Evolutionary conservation across 2,329 filamentous ascomycete genomes (phyloP).

Genomic region (Ascochyta clinopodiicola): DNA sequence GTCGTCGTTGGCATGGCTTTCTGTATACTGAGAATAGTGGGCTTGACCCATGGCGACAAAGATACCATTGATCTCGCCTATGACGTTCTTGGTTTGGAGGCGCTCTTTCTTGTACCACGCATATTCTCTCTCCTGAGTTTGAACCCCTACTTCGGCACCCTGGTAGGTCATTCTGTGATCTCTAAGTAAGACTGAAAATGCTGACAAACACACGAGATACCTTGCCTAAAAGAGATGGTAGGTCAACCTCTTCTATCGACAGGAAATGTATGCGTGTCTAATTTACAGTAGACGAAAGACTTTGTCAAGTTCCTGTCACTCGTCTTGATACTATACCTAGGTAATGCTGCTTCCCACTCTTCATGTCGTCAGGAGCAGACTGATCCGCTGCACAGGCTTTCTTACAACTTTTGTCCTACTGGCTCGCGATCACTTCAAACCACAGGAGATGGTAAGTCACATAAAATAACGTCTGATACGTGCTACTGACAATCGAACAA

Average conservation of each 20-base stretch:
- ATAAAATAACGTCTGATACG: no score
- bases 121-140: constrained; percentile 87
- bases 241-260: constrained; percentile 1
- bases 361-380: not conserved
- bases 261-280: constrained; percentile 1
- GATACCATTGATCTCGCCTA: constrained; percentile 79
- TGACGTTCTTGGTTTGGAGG: constrained; percentile 87
- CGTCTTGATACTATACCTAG: constrained; percentile 81
- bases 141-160: constrained; percentile 87
- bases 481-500: constrained; percentile 17
- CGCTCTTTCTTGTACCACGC: constrained; percentile 84
- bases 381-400: constrained; percentile 63
- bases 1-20: constrained; percentile 76
- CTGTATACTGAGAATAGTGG: constrained; percentile 70
- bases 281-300: constrained; percentile 69
- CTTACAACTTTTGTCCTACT: constrained; percentile 84
- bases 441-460: constrained; percentile 63
- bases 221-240: constrained; percentile 90
- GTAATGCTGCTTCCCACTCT: constrained; percentile 40
- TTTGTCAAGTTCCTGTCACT: constrained; percentile 83
- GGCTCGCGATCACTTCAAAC: constrained; percentile 71
- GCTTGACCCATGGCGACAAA: constrained; percentile 65
- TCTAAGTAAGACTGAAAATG: no score
- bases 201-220: constrained; percentile 62
- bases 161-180: constrained; percentile 53